Base-by-base conservation (phyloP, 176 grass and related monocot genomes). In the Aechmea fasciata region DNA sequence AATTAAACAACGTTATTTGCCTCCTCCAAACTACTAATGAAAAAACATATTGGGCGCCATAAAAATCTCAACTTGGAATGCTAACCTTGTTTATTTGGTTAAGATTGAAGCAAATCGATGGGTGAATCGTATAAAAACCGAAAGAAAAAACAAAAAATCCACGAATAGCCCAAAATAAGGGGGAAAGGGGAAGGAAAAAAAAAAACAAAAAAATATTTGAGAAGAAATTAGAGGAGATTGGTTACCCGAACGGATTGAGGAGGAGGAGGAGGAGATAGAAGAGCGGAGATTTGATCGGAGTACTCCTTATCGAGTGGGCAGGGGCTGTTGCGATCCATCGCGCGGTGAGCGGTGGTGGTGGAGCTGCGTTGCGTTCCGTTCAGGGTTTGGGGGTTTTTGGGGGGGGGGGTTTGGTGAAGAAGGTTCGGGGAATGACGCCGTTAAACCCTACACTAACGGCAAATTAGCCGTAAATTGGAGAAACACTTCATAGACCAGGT, bases 201-300 rank as follows among this genome's bases (percentile, higher is more conserved):
- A 33, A 64, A 52, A 54, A 18, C 5, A 20, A 48, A 29, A 55
- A 50, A 61, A 11, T 11, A n/a, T n/a, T n/a, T 10, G 13, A 52
- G 3, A 13, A 15, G 11, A 57, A 6, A n/a, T 1, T 14, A 59
- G 3, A 59, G 9, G 54, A 9, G 54, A 59, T 59, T 9, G 55
- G 13, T 25, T 62, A 76, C 93, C 89, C 83, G 48, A 11, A 88
- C 64, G 11, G 71, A 76, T 62, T 85, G 67, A 83, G 61, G 65
- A 66, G 83, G 29, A 11, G 83, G 29, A 14, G 93, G 93, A 52
- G 76, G 68, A 13, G 86, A 71, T 49, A 97, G 76, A 69, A 97
- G 93, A 71, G 81, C 76, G 11, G 82, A 73, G 59, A 97, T 92
- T 69, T 85, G 89, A 71, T 83, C 69, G 19, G 89, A 81, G 11